Evolutionary conservation across 805 yeast species (phyloP), one percentile per base, ranked within the genome.

Genomic region (Teunomyces atbi): DNA sequence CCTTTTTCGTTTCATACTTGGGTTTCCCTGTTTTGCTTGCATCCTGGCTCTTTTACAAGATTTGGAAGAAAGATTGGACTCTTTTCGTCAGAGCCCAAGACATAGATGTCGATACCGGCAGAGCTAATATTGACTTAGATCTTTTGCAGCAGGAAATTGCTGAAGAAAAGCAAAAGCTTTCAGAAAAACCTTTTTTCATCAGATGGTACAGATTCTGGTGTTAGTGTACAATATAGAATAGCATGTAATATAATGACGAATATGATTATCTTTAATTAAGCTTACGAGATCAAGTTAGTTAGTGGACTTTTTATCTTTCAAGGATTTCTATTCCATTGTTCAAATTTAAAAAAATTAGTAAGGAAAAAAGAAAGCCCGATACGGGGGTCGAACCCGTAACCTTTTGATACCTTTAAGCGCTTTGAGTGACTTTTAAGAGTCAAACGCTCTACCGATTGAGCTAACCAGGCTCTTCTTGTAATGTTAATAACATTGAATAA

Each of bases 31-130:
- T 66, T 4, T 47, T 62, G 30, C 16, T 67, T 15, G 49, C 54
- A 3, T 56, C 65, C 8, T 67, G 70, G 69, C 41, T 63, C 6
- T 57, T 56, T 18, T 61, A 63, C 55, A 67, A 67, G 45, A 42
- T 66, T 8, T 64, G 59, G 58, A 53, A 56, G 42, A 48, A 53
- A 15, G 48, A 66, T 13, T 64, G 65, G 68, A 48, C 38, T 21
- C 42, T 62, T 18, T 59, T 57, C 51, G 58, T 67, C 45, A 51
- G 51, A 19, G 65, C 69, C 27, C 43, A 53, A 33, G 66, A 65
- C 39, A 57, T 67, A 18, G 72, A 66, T 48, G 52, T 66, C 46
- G 70, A 66, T 46, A 61, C 69, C 8, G 72, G 72, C 16, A 62
- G 70, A 53, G 55, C 63, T 32, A 62, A 64, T 53, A 39, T 65